Evolutionary conservation across 257 asterid species (phyloP).

Genomic region (Jasminum sambac): DNA sequence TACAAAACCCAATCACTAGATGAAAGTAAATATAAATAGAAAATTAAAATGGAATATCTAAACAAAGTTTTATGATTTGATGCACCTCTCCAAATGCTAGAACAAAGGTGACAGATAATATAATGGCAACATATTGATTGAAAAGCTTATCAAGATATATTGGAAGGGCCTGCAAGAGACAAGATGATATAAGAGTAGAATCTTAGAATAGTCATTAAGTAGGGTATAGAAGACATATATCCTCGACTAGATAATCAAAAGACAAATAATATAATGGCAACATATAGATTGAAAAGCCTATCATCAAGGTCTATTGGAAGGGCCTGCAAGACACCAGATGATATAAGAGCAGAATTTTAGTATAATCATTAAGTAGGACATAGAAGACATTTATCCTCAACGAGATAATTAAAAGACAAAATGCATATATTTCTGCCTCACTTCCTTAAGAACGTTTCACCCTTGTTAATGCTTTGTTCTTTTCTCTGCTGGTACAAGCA

Average conservation of each 20-base stretch:
- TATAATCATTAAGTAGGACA: slow-evolving; percentile 10
- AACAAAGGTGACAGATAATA: slow-evolving; percentile 95
- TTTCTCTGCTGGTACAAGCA: not conserved
- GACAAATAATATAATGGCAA: slow-evolving; percentile 72
- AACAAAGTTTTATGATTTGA: slow-evolving; percentile 3
- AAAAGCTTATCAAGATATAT: slow-evolving; percentile 87
- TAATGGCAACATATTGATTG: slow-evolving; percentile 90
- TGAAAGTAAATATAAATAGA: slow-evolving; percentile 4
- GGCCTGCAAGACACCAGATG: slow-evolving; percentile 63
- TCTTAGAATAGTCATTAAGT: slow-evolving; percentile 9
- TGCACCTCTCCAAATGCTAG: slow-evolving; percentile 91
- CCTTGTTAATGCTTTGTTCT: not conserved
- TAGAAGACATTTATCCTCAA: not conserved
- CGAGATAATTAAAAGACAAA: not conserved
- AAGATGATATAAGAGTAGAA: slow-evolving; percentile 14
- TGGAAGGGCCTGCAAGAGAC: slow-evolving; percentile 86
- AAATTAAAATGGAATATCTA: slow-evolving; percentile 6
- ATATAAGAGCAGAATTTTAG: slow-evolving; percentile 7
- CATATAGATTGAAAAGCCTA: slow-evolving; percentile 82
- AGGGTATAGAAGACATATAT: not conserved
- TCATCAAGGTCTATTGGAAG: slow-evolving; percentile 95
- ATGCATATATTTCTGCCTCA: not conserved
- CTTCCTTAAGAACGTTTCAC: slow-evolving; percentile 7
- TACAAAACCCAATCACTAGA: slow-evolving; percentile 14
- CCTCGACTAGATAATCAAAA: not conserved